Conservation (phyloP, 1,284 basidiomycete genomes). For the Lignosus rhinocerotis region DNA sequence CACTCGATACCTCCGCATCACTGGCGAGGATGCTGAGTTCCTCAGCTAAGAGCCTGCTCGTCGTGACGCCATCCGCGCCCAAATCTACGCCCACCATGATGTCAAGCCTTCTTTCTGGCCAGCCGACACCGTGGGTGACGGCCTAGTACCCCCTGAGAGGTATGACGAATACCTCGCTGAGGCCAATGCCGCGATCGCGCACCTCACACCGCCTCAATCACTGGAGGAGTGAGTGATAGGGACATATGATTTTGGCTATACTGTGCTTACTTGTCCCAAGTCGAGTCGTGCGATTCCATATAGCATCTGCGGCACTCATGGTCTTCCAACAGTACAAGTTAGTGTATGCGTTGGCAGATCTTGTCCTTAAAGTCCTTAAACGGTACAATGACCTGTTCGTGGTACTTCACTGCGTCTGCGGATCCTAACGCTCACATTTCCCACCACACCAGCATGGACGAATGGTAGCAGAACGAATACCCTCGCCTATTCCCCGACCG, state of each 20-base stretch:
- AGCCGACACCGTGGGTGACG: neutral
- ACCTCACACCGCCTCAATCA: conserved; percentile 9
- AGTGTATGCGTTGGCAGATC: neutral
- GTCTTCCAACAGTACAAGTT: conserved; percentile 11
- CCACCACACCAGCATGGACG: neutral
- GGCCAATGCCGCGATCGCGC: conserved; percentile 8
- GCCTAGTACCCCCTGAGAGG: neutral
- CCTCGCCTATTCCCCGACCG: neutral
- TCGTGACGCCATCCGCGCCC: conserved; percentile 5
- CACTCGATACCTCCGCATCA: neutral
- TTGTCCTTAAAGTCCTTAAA: neutral
- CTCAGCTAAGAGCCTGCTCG: conserved; percentile 4
- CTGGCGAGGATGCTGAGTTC: conserved; percentile 2
- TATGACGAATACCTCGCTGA: conserved; percentile 3
- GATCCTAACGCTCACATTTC: neutral
- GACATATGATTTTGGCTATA: neutral
- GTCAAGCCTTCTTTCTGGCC: neutral
- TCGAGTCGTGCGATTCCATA: conserved; percentile 4
- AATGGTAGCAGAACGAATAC: neutral
- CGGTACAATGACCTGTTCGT: conserved; percentile 1
- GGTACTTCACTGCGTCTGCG: neutral
- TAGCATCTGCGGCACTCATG: neutral
- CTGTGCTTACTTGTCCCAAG: neutral
- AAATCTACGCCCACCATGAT: neutral
- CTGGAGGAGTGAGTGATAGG: conserved; percentile 6